Percentiles rank a stretch among this genome's conserved stretches.
phyloP scores from a whole-genome alignment of 306 rosid species.

The Medicago truncatula region DNA sequence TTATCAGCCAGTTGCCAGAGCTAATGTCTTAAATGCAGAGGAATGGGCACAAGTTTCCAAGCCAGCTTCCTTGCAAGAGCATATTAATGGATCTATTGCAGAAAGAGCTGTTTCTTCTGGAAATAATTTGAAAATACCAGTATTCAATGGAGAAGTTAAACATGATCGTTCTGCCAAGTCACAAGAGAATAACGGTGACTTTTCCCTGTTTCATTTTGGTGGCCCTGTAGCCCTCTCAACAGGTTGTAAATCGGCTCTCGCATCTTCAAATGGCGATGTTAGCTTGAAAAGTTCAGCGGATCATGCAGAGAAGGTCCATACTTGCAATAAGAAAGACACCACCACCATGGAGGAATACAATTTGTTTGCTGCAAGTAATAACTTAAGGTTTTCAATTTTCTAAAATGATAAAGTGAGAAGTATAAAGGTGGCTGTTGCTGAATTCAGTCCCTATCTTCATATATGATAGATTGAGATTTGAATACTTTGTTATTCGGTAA shows the following conservation, averaged over 20 bases:
- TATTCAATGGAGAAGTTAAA: constrained; percentile 47
- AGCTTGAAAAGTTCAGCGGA: constrained; percentile 52
- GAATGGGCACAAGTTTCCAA: constrained; percentile 52
- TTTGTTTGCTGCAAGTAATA: constrained; percentile 86
- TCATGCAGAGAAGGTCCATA: constrained; percentile 53
- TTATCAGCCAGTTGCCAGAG: constrained; percentile 66
- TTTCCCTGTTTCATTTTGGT: constrained; percentile 93
- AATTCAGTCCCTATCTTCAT: constrained; percentile 66
- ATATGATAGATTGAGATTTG: constrained; percentile 61
- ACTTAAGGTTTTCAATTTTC: constrained; percentile 77
- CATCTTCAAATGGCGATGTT: constrained; percentile 54
- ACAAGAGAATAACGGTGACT: constrained; percentile 51
- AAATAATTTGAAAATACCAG: constrained; percentile 48
- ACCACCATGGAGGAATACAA: constrained; percentile 83
- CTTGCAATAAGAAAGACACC: constrained; percentile 70
- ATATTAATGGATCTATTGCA: constrained; percentile 48
- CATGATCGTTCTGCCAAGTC: constrained; percentile 58
- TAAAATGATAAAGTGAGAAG: constrained; percentile 63
- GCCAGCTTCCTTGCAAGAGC: constrained; percentile 56
- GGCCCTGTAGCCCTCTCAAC: constrained; percentile 85
- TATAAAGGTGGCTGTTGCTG: constrained; percentile 66
- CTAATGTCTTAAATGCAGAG: constrained; percentile 55
- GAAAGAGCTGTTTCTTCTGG: constrained; percentile 55
- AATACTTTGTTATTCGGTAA: constrained; percentile 61
- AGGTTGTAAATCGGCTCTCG: constrained; percentile 50